Evolutionary conservation across 1,284 basidiomycete genomes (phyloP).

Genomic region (Mycosarcoma mackinlayi): DNA sequence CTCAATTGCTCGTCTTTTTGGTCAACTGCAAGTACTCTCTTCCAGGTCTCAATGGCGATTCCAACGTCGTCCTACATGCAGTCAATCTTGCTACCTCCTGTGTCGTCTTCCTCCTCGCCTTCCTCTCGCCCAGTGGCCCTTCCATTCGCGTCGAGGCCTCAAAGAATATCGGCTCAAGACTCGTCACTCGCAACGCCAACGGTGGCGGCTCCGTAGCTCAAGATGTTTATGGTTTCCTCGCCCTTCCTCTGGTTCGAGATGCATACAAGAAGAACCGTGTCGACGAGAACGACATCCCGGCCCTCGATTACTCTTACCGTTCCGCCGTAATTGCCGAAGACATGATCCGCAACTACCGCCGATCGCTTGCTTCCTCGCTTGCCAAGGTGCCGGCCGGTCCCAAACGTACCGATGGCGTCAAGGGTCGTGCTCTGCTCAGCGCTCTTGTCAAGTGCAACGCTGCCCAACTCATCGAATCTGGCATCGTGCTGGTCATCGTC

Average conservation of each 20-base stretch:
- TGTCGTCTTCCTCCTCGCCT: constrained; percentile 5
- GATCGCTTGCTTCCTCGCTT: constrained; percentile 7
- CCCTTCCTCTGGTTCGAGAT: constrained; percentile 14
- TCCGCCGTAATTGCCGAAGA: constrained; percentile 23
- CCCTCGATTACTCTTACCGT: constrained; percentile 21
- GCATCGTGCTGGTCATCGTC: constrained; percentile 14
- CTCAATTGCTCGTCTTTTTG: constrained; percentile 20
- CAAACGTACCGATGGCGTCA: constrained; percentile 4
- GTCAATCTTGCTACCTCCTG: constrained; percentile 4
- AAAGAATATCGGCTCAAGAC: not conserved
- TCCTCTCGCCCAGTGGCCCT: constrained; percentile 16
- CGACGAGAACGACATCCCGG: constrained; percentile 25
- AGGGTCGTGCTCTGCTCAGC: constrained; percentile 13
- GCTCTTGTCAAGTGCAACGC: constrained; percentile 26
- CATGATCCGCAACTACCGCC: constrained; percentile 29
- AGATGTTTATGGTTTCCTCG: constrained; percentile 15
- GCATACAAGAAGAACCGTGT: constrained; percentile 6
- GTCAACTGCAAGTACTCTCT: constrained; percentile 12
- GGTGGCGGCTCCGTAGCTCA: constrained; percentile 30
- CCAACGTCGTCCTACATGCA: not conserved
- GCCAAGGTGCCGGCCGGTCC: not conserved
- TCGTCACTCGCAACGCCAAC: constrained; percentile 4
- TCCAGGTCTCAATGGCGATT: constrained; percentile 2
- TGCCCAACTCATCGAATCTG: constrained; percentile 1
- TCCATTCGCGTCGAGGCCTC: constrained; percentile 9